A percentile compares a stretch with the other conserved stretches of the same genome.
Conservation (phyloP, 1,139 yeast genomes). For the Komagataea norvegica region DNA sequence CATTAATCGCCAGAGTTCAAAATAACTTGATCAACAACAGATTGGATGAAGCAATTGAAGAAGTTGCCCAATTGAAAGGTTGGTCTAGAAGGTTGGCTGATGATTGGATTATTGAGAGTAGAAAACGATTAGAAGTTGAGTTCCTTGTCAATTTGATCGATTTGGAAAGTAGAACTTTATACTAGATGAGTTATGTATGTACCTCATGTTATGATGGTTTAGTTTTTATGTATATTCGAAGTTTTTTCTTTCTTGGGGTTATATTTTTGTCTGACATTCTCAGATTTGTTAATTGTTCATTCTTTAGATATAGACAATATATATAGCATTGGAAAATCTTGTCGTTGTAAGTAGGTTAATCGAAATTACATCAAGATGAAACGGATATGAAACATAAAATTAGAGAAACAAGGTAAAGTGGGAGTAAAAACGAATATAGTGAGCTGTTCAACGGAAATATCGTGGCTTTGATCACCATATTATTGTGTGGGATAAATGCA, state of each 20-base stretch:
- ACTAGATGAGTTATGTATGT: constrained; percentile 10
- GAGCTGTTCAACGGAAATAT: too few relatives aligned
- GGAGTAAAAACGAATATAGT: too few relatives aligned
- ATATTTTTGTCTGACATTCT: constrained; percentile 1
- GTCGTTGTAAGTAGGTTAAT: not conserved
- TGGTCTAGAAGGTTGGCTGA: constrained; percentile 88
- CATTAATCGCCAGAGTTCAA: constrained; percentile 83
- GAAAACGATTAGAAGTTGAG: constrained; percentile 85
- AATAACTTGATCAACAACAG: constrained; percentile 71
- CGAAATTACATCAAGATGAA: too few relatives aligned
- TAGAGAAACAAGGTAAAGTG: not conserved
- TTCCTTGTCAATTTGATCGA: constrained; percentile 55
- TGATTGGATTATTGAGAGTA: constrained; percentile 87
- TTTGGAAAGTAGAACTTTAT: constrained; percentile 34
- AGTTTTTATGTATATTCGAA: not conserved
- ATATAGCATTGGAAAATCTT: not conserved
- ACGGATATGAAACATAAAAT: too few relatives aligned
- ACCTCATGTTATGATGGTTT: too few relatives aligned
- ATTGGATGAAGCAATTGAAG: constrained; percentile 86
- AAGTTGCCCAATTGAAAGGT: constrained; percentile 84
- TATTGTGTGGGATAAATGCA: too few relatives aligned
- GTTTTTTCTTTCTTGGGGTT: not conserved
- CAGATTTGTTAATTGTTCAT: not conserved
- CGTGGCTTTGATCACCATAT: too few relatives aligned
- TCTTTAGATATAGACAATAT: not conserved